Percentiles rank a stretch among this genome's conserved stretches.
These are phyloP conservation scores for Leishmania tarentolae DNA, from an alignment of 208 protist genomes.

Conservation along the genomic window DNA sequence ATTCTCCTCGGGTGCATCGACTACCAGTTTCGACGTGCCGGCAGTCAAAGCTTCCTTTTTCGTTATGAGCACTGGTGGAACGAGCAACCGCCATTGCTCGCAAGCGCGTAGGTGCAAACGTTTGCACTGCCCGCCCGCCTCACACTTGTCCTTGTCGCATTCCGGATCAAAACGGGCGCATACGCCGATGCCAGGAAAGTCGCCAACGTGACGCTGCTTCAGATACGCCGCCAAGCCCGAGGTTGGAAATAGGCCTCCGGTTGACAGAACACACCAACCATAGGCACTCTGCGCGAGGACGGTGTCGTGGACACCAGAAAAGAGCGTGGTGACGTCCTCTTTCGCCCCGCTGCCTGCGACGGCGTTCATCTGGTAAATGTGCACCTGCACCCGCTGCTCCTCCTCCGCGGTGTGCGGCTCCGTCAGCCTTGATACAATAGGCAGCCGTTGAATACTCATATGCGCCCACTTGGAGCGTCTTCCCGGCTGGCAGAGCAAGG, in stretches of 20 bases:
- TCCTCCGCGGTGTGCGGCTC: constrained; percentile 18
- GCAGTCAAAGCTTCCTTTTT: background rate
- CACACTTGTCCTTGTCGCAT: constrained; percentile 13
- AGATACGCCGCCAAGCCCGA: constrained; percentile 27
- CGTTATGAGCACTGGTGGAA: constrained; percentile 23
- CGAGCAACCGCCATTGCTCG: constrained; percentile 33
- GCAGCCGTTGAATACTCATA: constrained; percentile 29
- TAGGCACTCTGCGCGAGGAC: constrained; percentile 15
- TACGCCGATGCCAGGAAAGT: constrained; percentile 24
- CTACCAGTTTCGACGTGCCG: background rate
- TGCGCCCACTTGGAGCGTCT: constrained; percentile 34
- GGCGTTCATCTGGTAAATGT: constrained; percentile 30
- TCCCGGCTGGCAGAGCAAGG: constrained; percentile 30
- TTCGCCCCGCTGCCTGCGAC: background rate
- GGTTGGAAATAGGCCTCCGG: constrained; percentile 30
- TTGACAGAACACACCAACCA: constrained; percentile 34
- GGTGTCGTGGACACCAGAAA: constrained; percentile 12
- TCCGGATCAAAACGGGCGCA: constrained; percentile 18
- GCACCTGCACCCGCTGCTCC: constrained; percentile 24
- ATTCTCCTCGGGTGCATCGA: constrained; percentile 8
- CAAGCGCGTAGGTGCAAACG: constrained; percentile 20
- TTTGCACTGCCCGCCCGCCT: constrained; percentile 22
- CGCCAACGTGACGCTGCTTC: constrained; percentile 14
- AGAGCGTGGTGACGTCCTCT: background rate
- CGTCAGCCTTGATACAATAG: constrained; percentile 13